A percentile compares a stretch with the other conserved stretches of the same genome.
Conservation (phyloP, 1,139 yeast genomes). For the Eremothecium cymbalariae region DNA sequence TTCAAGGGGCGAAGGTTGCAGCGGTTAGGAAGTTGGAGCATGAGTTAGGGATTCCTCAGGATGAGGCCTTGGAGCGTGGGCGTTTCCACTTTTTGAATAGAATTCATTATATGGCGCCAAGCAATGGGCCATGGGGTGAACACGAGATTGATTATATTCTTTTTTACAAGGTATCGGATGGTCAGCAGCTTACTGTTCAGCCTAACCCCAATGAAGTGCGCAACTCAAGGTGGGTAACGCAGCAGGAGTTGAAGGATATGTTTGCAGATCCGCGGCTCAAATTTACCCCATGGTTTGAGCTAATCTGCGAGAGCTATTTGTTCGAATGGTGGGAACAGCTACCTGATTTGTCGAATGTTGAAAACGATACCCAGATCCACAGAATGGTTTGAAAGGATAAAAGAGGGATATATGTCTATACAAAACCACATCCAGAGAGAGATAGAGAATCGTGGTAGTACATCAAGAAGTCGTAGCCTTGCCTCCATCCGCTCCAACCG, state of each 20-base stretch:
- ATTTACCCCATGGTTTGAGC: conserved; percentile 97
- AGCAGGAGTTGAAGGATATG: conserved; percentile 62
- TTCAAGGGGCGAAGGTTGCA: conserved; percentile 75
- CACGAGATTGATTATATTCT: conserved; percentile 95
- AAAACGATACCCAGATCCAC: conserved; percentile 28
- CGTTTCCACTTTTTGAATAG: conserved; percentile 75
- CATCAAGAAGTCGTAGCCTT: no score
- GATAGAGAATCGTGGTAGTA: not conserved
- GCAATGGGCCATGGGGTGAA: conserved; percentile 87
- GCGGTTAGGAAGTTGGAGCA: conserved; percentile 89
- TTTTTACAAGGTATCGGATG: conserved; percentile 58
- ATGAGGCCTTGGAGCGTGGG: conserved; percentile 33
- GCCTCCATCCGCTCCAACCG: no score
- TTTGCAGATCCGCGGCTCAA: conserved; percentile 53
- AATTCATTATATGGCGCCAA: conserved; percentile 89
- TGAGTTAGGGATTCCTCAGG: conserved; percentile 83
- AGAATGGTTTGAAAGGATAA: conserved; percentile 27
- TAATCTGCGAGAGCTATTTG: conserved; percentile 83
- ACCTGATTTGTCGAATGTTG: conserved; percentile 36
- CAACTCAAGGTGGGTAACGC: conserved; percentile 67
- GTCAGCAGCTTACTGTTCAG: conserved; percentile 35
- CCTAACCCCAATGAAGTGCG: conserved; percentile 78
- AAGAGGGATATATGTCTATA: not conserved
- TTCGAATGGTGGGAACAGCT: conserved; percentile 91
- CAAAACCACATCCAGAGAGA: not conserved